Evolutionary conservation across 2,329 filamentous ascomycete species (phyloP).

Genomic region (Phoma herbarum): DNA sequence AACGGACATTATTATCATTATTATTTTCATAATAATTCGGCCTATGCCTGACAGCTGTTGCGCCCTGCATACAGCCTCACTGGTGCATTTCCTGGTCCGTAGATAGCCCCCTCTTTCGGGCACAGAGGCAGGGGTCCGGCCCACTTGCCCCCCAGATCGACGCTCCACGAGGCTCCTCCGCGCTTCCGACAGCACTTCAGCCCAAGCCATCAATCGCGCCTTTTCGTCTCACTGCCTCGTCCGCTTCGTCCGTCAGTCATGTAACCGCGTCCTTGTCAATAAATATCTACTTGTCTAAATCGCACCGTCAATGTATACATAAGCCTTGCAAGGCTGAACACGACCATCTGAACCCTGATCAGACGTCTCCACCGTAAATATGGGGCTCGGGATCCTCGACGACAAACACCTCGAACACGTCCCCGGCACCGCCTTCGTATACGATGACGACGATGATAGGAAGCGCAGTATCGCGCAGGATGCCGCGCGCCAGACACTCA

Average conservation of each 20-base stretch:
- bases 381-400: conserved; percentile 79
- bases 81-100: not conserved
- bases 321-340: not conserved
- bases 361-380: conserved; percentile 44
- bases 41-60: not conserved
- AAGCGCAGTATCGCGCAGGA: conserved; percentile 40
- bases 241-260: conserved; percentile 6
- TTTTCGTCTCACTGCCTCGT: conserved; percentile 2
- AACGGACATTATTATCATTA: not conserved
- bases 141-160: conserved; percentile 11
- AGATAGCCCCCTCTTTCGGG: not conserved
- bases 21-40: not conserved
- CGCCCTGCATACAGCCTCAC: not conserved
- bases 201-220: conserved; percentile 9
- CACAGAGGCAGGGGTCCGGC: not conserved
- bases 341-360: not conserved
- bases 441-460: conserved; percentile 42
- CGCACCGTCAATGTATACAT: conserved; percentile 9
- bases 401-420: conserved; percentile 72
- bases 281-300: not conserved
- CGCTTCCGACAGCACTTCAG: conserved; percentile 4
- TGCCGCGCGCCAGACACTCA: conserved; percentile 60
- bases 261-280: not conserved
- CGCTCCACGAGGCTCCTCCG: conserved; percentile 5
- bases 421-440: conserved; percentile 62